Percentiles rank a stretch among this genome's conserved stretches.
Evolutionary conservation across 2,329 filamentous ascomycete genomes (phyloP).

Genomic region (Aspergillus ustus): DNA sequence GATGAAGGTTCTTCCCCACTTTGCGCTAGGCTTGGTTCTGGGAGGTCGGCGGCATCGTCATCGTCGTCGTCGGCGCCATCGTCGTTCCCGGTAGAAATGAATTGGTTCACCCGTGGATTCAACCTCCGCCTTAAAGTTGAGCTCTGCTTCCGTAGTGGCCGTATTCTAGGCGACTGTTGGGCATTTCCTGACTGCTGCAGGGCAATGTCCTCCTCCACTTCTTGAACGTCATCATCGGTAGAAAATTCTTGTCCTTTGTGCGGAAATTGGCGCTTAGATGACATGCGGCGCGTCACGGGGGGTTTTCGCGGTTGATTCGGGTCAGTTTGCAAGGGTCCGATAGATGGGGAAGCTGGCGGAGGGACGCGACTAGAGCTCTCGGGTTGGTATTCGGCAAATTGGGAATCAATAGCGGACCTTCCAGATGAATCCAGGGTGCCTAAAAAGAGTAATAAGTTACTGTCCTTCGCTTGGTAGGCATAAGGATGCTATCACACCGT

Average conservation of each 20-base stretch:
- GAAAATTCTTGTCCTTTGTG: slow-evolving; percentile 87
- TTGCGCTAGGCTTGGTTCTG: slow-evolving; percentile 33
- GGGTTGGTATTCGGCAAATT: slow-evolving; percentile 36
- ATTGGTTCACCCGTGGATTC: slow-evolving; percentile 35
- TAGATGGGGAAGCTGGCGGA: slow-evolving; percentile 50
- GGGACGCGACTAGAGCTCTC: slow-evolving; percentile 37
- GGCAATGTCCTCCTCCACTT: slow-evolving; percentile 73
- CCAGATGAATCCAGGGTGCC: slow-evolving; percentile 38
- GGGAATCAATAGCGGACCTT: slow-evolving; percentile 26
- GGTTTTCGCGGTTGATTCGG: slow-evolving; percentile 70
- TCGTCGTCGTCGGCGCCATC: slow-evolving; percentile 37
- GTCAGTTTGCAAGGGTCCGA: slow-evolving; percentile 39
- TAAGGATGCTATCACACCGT: slow-evolving; percentile 29
- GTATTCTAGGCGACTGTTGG: slow-evolving; percentile 40
- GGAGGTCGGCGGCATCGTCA: slow-evolving; percentile 42
- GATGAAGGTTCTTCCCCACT: slow-evolving; percentile 28
- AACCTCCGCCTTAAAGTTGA: slow-evolving; percentile 48
- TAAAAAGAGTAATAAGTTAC: slow-evolving; percentile 21
- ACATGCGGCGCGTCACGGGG: slow-evolving; percentile 71
- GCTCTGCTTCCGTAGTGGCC: slow-evolving; percentile 38
- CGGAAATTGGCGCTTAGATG: slow-evolving; percentile 72
- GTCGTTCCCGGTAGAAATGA: slow-evolving; percentile 44
- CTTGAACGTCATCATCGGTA: slow-evolving; percentile 82
- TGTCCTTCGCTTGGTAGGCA: not conserved
- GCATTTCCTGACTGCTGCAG: slow-evolving; percentile 39